phyloP scores from a whole-genome alignment of 495 filamentous ascomycete species.

The Neurospora tetraspora region DNA sequence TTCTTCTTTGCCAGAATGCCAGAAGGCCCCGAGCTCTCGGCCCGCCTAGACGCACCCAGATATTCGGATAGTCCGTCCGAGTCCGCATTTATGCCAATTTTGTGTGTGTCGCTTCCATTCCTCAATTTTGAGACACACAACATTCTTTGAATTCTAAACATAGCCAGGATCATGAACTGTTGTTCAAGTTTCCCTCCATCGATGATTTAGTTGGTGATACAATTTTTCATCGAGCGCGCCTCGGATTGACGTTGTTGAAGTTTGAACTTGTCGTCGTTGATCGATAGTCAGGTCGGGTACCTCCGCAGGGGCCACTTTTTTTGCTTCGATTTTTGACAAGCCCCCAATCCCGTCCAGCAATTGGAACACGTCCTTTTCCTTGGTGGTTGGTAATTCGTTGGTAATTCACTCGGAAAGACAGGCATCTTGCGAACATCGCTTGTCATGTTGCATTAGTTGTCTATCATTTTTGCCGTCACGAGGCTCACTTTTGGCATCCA shows the following conservation, averaged over 20 bases:
- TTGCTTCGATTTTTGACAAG: background rate
- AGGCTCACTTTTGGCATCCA: slow-evolving; percentile 10
- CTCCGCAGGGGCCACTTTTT: background rate
- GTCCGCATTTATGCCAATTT: background rate
- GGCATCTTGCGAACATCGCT: background rate
- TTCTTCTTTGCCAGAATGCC: background rate
- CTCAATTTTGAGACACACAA: background rate
- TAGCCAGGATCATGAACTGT: background rate
- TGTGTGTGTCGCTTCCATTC: background rate
- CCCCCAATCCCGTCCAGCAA: background rate
- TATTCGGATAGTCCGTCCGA: background rate
- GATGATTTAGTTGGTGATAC: background rate
- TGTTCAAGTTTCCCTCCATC: background rate
- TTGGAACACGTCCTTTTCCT: background rate
- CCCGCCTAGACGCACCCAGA: background rate
- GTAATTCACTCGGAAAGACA: background rate
- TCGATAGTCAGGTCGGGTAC: background rate
- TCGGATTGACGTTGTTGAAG: background rate
- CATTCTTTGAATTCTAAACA: background rate
- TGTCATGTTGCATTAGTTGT: background rate
- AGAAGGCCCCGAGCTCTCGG: background rate
- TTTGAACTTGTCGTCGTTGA: background rate
- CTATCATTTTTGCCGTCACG: background rate
- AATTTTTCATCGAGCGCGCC: background rate
- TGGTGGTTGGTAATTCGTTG: background rate